Base-by-base conservation (phyloP, 345 rosid genomes). In the Dipteronia dyeriana region DNA sequence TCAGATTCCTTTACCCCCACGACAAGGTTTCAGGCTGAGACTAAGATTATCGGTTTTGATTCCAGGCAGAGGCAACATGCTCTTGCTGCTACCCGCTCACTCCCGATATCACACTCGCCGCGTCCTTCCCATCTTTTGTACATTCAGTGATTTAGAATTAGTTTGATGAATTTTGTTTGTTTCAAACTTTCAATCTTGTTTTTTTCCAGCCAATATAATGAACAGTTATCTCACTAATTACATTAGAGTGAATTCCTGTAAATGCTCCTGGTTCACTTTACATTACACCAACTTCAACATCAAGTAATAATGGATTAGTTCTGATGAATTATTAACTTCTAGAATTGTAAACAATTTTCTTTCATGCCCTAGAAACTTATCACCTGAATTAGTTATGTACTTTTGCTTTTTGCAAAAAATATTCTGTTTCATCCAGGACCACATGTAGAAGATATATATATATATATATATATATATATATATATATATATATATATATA, bases 11-110 rank as follows among this genome's bases (percentile, higher is more conserved):
- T 66, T 79, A 16, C 73, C 25, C 78, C 88, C 3, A 76, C 66
- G n/a, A 57, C 78, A 39, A 91, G 89, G 64, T 85, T 89, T 77
- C 90, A 75, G 5, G 70, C 84, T 22, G 93, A 85, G 70, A 74
- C 77, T 53, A 86, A 85, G 77, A 80, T 80, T 3, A 69, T 78
- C 16, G 88, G 81, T 11, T 63, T 84, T 14, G 87, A 84, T 67
- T 70, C 82, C 49, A 71, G 82, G 67, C 79, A 78, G 9, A 79
- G 76, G 72, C 78, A 79, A 41, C 79, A 45, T 12, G 67, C 73
- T 49, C 69, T 80, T 75, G 67, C 73, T 41, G 76, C 84, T 76
- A 74, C 80, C 70, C 75, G 79, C 53, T 79, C 87, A 16, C 78
- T 78, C 65, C 81, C 90, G 20, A 71, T 65, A 56, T 79, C 88